Evolutionary conservation across 116 monocot species (phyloP), one percentile per base, ranked within the genome.

Genomic region (Phalaenopsis hybrid): DNA sequence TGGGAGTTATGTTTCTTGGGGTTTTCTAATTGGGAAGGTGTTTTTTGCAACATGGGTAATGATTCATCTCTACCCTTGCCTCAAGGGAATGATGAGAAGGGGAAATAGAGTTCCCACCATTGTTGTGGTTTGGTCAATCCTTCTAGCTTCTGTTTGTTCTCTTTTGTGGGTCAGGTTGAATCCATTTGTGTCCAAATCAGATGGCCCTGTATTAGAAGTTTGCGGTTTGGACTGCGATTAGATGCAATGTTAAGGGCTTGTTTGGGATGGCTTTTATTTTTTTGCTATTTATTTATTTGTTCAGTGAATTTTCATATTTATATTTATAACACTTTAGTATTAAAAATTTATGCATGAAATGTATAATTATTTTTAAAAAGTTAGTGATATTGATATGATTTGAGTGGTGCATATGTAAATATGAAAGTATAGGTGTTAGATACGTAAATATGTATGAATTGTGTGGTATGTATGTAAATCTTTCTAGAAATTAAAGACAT

Each of bases 31-130:
- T 48, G 88, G 82, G 11, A 88, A 85, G 58, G 83, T 88, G 23
- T 81, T 88, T 37, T 85, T 88, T 55, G 85, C 85, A 20, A 80
- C 81, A 50, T 88, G 85, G 88, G 88, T 88, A 25, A 85, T 88
- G 9, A 43, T 81, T 55, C 88, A 88, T 83, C 85, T 88, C 15
- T 88, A 85, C 44, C 88, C 88, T 1, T 81, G 80, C 57, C 82
- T 88, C 7, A 81, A 80, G 44, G 85, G 88, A 33, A 45, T 88
- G 83, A 74, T 88, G 85, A 81, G 88, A 10, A 85, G 78, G 33
- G 82, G 85, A 34, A 58, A 83, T 65, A 74, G 85, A 34, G 80
- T 75, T 11, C 88, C 88, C 23, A 88, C 85, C 51, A 85, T 88
- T 33, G 67, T 88, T 13, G 37, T 88, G 5, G 85, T 88, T 48